A percentile compares a stretch with the other conserved stretches of the same genome.
Conservation (phyloP, 306 rosid genomes). For the Astragalus glycyphyllos region DNA sequence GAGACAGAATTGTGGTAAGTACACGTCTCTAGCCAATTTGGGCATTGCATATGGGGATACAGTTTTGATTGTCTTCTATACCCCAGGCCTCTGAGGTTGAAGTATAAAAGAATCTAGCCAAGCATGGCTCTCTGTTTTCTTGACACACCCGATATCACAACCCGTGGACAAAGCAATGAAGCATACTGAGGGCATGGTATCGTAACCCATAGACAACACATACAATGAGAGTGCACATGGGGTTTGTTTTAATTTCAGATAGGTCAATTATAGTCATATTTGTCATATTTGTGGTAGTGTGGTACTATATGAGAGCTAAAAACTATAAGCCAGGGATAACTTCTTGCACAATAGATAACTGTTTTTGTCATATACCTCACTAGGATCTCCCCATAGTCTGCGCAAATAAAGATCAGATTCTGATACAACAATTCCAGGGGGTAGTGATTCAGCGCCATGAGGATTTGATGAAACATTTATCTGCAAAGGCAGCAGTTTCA, state of each 20-base stretch:
- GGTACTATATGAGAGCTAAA: not conserved
- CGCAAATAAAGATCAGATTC: slow-evolving; percentile 85
- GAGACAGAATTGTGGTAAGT: slow-evolving; percentile 26
- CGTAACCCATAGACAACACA: slow-evolving; percentile 35
- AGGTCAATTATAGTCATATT: slow-evolving; percentile 8
- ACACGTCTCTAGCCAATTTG: slow-evolving; percentile 32
- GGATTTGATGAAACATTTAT: slow-evolving; percentile 88
- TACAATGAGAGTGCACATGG: not conserved
- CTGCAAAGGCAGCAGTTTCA: slow-evolving; percentile 47
- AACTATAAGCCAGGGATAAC: slow-evolving; percentile 26
- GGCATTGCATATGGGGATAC: slow-evolving; percentile 14
- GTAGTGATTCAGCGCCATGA: slow-evolving; percentile 87
- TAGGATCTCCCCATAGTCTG: slow-evolving; percentile 96
- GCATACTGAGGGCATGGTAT: not conserved
- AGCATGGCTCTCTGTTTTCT: slow-evolving; percentile 12
- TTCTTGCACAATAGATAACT: slow-evolving; percentile 26
- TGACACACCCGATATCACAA: not conserved
- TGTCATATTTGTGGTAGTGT: not conserved
- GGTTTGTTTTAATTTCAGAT: slow-evolving; percentile 12
- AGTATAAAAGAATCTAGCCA: slow-evolving; percentile 18
- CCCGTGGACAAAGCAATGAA: slow-evolving; percentile 27
- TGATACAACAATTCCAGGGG: slow-evolving; percentile 86
- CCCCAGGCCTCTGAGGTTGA: slow-evolving; percentile 36
- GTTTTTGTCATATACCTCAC: slow-evolving; percentile 74
- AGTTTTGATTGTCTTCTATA: slow-evolving; percentile 33